Evolutionary conservation across 208 protist genomes (phyloP), one percentile per base, ranked within the genome.

Genomic region (Leishmania arabica): DNA sequence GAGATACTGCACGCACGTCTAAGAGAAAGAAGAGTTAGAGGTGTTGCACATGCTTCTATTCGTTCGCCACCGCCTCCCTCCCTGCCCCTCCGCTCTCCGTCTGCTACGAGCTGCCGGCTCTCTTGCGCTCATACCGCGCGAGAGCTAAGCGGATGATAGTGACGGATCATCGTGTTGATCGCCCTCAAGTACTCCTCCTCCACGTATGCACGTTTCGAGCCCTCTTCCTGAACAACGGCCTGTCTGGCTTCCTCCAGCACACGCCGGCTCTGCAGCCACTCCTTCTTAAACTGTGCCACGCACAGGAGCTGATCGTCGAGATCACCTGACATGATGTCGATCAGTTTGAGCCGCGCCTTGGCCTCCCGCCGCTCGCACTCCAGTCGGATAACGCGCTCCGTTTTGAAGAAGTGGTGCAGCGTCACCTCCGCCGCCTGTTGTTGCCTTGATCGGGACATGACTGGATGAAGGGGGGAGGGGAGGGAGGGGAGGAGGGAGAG

Each of bases 261-360:
- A 49, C 82, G 82, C 15, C 90, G 87, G 77, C 95, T 90, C 76
- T 89, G 85, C 65, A 98, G 82, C 93, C 95, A 98, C 82, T 93
- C 84, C 75, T 96, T 91, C 82, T 96, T 95, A 68, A 97, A 95
- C 80, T 96, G 88, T 6, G 90, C 80, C 7, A 98, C 92, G 75
- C 91, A 96, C 40, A 92, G 42, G 42, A 96, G 86, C 80, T 98
- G 91, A 49, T 96, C 90, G 70, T 97, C 90, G 15, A 98, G 45
- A 58, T 93, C 89, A 3, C 64, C 71, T 0, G 88, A 83, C 91
- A 98, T 97, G 5, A 58, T 65, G 75, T 96, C 91, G 31, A 95
- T 81, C 3, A 96, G 80, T 58, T 86, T 89, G n/a, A 96, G 76
- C 13, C 90, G 88, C 56, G 88, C 90, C 82, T 95, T 96, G 56